These are phyloP conservation scores for Pseudogymnoascus sp. DNA, from an alignment of 2,329 filamentous ascomycete genomes.

Conservation along the genomic window DNA sequence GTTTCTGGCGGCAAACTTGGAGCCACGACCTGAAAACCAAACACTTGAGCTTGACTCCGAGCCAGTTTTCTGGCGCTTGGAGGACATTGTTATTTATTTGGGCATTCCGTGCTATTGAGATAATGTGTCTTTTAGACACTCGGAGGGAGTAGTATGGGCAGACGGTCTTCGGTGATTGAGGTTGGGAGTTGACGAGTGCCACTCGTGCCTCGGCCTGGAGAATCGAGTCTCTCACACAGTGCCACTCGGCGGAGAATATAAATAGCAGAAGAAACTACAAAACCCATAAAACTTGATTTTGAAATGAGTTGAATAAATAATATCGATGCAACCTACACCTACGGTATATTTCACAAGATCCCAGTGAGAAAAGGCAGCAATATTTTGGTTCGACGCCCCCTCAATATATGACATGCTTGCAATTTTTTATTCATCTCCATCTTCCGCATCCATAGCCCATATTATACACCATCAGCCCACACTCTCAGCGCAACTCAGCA, in stretches of 20 bases:
- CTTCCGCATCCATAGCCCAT: neutral
- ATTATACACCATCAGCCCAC: neutral
- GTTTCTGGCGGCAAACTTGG: neutral
- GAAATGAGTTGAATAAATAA: neutral
- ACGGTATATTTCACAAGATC: neutral
- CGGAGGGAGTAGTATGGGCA: too few species aligned
- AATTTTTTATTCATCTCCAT: slow-evolving; percentile 9
- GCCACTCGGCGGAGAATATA: neutral
- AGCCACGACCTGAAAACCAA: neutral
- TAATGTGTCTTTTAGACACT: neutral
- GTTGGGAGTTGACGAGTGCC: neutral
- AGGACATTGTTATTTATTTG: neutral
- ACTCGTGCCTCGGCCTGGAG: neutral
- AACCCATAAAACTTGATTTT: neutral
- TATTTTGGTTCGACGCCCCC: too few species aligned
- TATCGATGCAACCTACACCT: neutral
- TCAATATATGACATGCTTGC: neutral
- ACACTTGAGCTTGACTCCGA: neutral
- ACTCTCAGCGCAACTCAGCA: neutral
- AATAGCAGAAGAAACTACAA: neutral
- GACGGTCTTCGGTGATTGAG: neutral
- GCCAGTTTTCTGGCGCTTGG: neutral
- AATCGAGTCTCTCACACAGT: neutral
- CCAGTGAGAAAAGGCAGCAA: neutral
- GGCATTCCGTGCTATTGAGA: neutral